Evolutionary conservation across 2,329 filamentous ascomycete genomes (phyloP).

Genomic region (Didymella arachidicola): DNA sequence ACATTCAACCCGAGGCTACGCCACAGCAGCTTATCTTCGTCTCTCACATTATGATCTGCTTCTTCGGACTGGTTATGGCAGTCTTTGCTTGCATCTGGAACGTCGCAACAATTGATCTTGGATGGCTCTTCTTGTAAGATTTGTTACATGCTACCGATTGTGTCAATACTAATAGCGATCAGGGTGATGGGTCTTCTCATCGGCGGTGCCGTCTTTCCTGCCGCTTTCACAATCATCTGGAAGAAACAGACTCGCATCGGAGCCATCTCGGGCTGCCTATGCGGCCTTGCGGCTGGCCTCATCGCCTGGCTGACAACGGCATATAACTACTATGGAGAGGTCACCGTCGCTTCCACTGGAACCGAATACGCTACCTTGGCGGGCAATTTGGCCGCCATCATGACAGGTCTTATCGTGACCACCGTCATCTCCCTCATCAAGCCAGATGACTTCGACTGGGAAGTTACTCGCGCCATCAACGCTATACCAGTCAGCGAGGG

Average conservation of each 20-base stretch:
- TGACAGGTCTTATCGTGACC: conserved; percentile 46
- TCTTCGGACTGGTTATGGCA: conserved; percentile 53
- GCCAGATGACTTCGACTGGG: conserved; percentile 51
- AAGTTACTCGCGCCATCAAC: conserved; percentile 51
- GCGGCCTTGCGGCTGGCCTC: conserved; percentile 46
- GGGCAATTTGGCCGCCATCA: conserved; percentile 48
- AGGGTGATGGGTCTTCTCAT: conserved; percentile 54
- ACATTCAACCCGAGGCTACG: conserved; percentile 49
- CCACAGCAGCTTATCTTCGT: conserved; percentile 51
- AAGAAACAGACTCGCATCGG: conserved; percentile 43
- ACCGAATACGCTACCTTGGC: conserved; percentile 51
- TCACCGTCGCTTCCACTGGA: conserved; percentile 52
- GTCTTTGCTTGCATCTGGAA: conserved; percentile 52
- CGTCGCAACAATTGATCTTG: conserved; percentile 50
- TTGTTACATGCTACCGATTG: not conserved
- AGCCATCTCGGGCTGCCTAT: conserved; percentile 46
- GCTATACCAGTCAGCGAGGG: conserved; percentile 29
- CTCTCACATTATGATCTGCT: conserved; percentile 52
- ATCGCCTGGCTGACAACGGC: conserved; percentile 51
- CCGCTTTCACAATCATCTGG: conserved; percentile 51
- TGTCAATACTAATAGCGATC: conserved; percentile 15
- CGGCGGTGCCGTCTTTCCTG: conserved; percentile 53
- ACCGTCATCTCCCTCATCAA: conserved; percentile 48
- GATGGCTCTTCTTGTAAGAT: conserved; percentile 50
- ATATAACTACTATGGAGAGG: conserved; percentile 48